Conservation (phyloP, 1,284 basidiomycete genomes). For the Ceratobasidium sp. region DNA sequence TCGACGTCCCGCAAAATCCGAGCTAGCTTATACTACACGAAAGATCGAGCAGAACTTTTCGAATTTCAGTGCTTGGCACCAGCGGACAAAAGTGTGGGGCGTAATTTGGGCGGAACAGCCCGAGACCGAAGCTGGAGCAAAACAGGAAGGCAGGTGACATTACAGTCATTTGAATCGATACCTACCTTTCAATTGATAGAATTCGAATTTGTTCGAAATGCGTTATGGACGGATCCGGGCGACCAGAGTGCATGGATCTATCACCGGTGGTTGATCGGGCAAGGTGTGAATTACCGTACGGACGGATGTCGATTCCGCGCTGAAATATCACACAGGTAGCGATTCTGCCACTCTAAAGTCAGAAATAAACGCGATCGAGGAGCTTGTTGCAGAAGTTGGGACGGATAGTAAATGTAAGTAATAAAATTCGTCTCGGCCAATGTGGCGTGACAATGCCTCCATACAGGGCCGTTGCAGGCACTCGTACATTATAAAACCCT, state of each 20-base stretch:
- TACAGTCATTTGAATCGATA: neutral
- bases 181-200: slow-evolving; percentile 58
- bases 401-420: slow-evolving; percentile 90
- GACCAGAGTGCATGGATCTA: slow-evolving; percentile 99
- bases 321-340: slow-evolving; percentile 55
- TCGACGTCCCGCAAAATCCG: slow-evolving; percentile 60
- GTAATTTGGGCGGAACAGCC: slow-evolving; percentile 70
- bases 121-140: slow-evolving; percentile 59
- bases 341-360: slow-evolving; percentile 65
- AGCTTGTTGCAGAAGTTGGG: slow-evolving; percentile 83
- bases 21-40: slow-evolving; percentile 81
- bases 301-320: slow-evolving; percentile 14
- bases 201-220: slow-evolving; percentile 90
- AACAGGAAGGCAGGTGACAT: slow-evolving; percentile 65
- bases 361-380: slow-evolving; percentile 84
- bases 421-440: neutral
- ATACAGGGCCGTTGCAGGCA: slow-evolving; percentile 89
- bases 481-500: slow-evolving; percentile 81
- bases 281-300: slow-evolving; percentile 57
- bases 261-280: slow-evolving; percentile 92
- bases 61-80: slow-evolving; percentile 99
- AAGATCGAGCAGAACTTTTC: slow-evolving; percentile 97
- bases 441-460: neutral
- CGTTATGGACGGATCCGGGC: slow-evolving; percentile 94
- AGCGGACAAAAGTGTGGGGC: slow-evolving; percentile 83